These are phyloP conservation scores for Xylaria sp. DNA, from an alignment of 2,329 filamentous ascomycete genomes.

Conservation along the genomic window DNA sequence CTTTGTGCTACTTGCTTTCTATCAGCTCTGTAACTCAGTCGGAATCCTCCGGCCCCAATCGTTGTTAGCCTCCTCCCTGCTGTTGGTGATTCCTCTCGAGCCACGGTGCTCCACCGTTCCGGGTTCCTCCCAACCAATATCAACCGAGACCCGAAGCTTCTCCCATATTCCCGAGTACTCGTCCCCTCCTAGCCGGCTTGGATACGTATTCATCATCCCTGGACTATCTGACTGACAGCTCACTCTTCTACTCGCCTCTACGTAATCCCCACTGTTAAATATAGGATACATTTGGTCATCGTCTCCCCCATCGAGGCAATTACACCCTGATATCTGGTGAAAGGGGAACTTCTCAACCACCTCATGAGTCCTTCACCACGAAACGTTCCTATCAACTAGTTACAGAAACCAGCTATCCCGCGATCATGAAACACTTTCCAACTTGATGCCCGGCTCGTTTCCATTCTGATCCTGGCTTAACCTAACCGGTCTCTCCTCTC, in stretches of 20 bases:
- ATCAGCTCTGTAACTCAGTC: neutral
- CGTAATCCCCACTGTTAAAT: no score
- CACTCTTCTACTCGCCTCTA: no score
- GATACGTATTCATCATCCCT: neutral
- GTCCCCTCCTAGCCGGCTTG: no score
- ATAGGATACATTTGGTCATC: neutral
- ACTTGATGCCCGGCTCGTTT: slow-evolving; percentile 16
- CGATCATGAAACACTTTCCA: slow-evolving; percentile 31
- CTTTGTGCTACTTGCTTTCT: neutral
- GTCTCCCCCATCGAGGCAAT: neutral
- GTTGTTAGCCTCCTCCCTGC: neutral
- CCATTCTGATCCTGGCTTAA: neutral
- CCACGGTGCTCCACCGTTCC: neutral
- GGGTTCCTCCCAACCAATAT: neutral
- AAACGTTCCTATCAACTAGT: neutral
- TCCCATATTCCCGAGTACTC: neutral
- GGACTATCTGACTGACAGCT: no score
- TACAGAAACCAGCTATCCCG: slow-evolving; percentile 10
- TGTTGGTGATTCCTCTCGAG: neutral
- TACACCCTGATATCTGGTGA: neutral
- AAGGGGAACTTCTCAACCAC: neutral
- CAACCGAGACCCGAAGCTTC: neutral
- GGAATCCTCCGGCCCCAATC: neutral
- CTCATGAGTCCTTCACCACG: neutral
- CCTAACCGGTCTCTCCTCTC: neutral